Conservation (phyloP, 78 protist genomes). For the Guillardia theta region DNA sequence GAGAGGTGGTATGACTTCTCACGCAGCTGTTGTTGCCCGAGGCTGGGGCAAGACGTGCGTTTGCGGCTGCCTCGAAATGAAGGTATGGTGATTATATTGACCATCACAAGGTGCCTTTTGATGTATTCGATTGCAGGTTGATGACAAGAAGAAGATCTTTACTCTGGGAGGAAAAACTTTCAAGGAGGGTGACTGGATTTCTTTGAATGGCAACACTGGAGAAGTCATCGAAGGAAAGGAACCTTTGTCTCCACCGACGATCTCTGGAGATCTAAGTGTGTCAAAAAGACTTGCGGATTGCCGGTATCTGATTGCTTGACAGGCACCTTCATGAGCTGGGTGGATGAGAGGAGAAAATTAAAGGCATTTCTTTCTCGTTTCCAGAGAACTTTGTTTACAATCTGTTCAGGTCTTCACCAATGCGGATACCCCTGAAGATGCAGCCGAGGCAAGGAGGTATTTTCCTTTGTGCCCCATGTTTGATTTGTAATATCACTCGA, state of each 20-base stretch:
- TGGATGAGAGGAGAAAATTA: neutral
- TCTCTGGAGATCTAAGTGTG: neutral
- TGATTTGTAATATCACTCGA: neutral
- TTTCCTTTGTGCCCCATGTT: neutral
- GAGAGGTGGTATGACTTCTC: conserved; percentile 69
- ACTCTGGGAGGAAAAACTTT: conserved; percentile 33
- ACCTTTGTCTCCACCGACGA: neutral
- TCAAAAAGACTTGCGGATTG: too few species aligned
- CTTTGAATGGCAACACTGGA: conserved; percentile 79
- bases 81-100: neutral
- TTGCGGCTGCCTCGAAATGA: conserved; percentile 52
- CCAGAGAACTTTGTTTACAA: too few species aligned
- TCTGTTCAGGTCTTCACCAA: conserved; percentile 58
- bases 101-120: too few species aligned
- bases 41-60: conserved; percentile 83
- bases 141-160: conserved; percentile 44
- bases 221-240: conserved; percentile 45
- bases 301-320: too few species aligned
- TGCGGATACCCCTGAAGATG: conserved; percentile 77
- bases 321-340: neutral
- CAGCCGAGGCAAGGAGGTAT: conserved; percentile 47
- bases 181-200: conserved; percentile 66
- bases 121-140: neutral
- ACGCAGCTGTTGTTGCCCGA: conserved; percentile 86
- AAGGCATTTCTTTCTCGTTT: too few species aligned